A percentile compares a stretch with the other conserved stretches of the same genome.
Evolutionary conservation across 2,329 filamentous ascomycete species (phyloP).

Genomic region (Aspergillus viridinutans): DNA sequence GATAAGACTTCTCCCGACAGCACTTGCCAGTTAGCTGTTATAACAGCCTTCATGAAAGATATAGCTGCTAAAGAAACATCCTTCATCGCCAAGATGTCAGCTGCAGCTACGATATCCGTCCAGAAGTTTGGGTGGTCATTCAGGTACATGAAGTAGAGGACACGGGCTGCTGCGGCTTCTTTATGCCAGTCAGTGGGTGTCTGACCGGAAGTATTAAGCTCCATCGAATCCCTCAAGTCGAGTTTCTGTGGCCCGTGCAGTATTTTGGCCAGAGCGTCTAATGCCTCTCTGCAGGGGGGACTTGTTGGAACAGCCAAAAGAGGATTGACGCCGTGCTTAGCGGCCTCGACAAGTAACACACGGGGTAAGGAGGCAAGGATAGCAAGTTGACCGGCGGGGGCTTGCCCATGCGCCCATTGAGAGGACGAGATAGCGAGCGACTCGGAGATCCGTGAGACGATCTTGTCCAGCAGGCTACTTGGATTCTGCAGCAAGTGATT

Average conservation of each 20-base stretch:
- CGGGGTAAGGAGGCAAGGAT: conserved; percentile 57
- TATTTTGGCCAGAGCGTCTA: conserved; percentile 52
- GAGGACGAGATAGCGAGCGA: conserved; percentile 43
- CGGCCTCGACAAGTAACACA: conserved; percentile 46
- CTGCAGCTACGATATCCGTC: conserved; percentile 48
- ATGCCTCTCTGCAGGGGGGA: conserved; percentile 50
- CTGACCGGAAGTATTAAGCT: conserved; percentile 29
- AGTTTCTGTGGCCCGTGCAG: conserved; percentile 49
- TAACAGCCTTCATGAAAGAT: conserved; percentile 48
- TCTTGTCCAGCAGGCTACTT: conserved; percentile 38
- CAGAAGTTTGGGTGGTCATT: conserved; percentile 50
- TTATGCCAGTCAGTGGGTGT: conserved; percentile 37
- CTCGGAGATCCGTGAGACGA: conserved; percentile 46
- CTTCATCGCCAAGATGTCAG: conserved; percentile 55
- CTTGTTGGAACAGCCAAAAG: conserved; percentile 50
- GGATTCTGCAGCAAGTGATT: conserved; percentile 49
- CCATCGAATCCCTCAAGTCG: conserved; percentile 23
- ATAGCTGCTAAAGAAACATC: conserved; percentile 55
- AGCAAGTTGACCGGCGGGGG: conserved; percentile 53
- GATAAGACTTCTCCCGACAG: conserved; percentile 28
- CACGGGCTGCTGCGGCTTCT: conserved; percentile 52
- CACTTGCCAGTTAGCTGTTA: conserved; percentile 52
- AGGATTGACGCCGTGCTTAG: conserved; percentile 37
- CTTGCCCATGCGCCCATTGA: conserved; percentile 51
- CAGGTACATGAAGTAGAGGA: conserved; percentile 53